Evolutionary conservation across 139 green algal species (phyloP), one percentile per base, ranked within the genome.

Genomic region (Picochlorum sp.): DNA sequence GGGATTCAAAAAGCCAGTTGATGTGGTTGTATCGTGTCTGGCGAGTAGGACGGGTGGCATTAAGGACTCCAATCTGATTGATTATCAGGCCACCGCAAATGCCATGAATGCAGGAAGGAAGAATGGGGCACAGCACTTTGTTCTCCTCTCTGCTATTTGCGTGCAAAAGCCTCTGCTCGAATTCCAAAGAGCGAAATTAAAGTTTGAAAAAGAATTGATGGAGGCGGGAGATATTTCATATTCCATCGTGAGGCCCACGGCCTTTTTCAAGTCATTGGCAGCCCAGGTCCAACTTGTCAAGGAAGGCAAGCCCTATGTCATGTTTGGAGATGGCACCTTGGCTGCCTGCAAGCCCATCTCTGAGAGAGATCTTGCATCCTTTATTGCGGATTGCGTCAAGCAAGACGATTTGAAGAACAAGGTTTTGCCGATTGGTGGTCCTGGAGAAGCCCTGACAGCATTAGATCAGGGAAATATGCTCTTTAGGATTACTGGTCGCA

Each of bases 191-290:
- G 94, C 94, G 66, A 99, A 98, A 84, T 88, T 99, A 24, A 89
- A 91, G 71, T 87, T 98, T 55, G 93, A 98, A 81, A 69, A 77
- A 31, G 69, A 70, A 56, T 49, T 76, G 45, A 31, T 62, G 50
- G 21, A 60, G 9, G 72, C 63, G 8, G 60, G 73, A 11, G 89
- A 89, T 72, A 92, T 98, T 70, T 95, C 83, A 20, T 90, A 96
- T 80, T 89, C 73, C 71, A 98, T 98, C 57, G 92, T 99, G 56
- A 82, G 94, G 14, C 94, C 94, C 14, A 99, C 94, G 21, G 92
- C 92, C 10, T 99, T 98, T 77, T 99, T 99, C 89, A 99, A 99
- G 86, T 90, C 77, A 3, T 77, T 99, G 56, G 90, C 86, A 3
- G 90, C 88, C 0, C 88, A 96, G 80, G 78, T 97, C n/a, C 73